These are phyloP conservation scores for Sicyos baderoa DNA, from an alignment of 306 rosid genomes.

Conservation along the genomic window DNA sequence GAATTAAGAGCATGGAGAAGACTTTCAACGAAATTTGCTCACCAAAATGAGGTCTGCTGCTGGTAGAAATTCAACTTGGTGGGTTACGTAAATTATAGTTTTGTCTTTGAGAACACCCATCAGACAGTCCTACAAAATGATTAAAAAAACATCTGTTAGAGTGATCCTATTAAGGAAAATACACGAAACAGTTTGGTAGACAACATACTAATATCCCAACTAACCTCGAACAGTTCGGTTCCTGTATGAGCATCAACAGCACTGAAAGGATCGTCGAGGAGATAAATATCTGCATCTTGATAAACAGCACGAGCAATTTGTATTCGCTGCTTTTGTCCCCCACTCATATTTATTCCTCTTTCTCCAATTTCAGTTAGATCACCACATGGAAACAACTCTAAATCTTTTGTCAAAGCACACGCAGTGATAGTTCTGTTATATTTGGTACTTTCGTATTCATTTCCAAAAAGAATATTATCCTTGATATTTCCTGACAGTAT, in stretches of 20 bases:
- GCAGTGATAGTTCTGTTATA: constrained; percentile 67
- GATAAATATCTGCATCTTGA: constrained; percentile 77
- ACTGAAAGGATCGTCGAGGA: constrained; percentile 88
- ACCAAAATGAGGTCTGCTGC: constrained; percentile 92
- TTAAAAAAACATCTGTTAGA: neutral
- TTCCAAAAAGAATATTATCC: constrained; percentile 80
- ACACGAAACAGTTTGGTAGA: neutral
- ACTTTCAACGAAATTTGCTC: constrained; percentile 20
- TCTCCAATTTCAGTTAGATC: constrained; percentile 88
- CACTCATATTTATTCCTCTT: constrained; percentile 95
- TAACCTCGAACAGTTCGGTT: constrained; percentile 75
- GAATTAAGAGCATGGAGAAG: neutral
- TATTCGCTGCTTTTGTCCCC: constrained; percentile 95
- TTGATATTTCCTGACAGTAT: constrained; percentile 73
- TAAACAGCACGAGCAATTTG: constrained; percentile 89
- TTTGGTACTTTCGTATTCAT: constrained; percentile 40
- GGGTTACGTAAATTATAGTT: constrained; percentile 79
- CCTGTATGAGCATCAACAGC: constrained; percentile 99
- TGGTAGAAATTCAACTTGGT: constrained; percentile 97
- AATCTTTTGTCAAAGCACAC: constrained; percentile 83
- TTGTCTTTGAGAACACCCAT: constrained; percentile 81
- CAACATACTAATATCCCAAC: neutral
- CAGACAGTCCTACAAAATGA: constrained; percentile 56
- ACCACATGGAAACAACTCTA: constrained; percentile 73
- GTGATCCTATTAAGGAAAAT: neutral